These are phyloP conservation scores for Bruguiera sexangula DNA, from an alignment of 345 rosid genomes.

Conservation along the genomic window DNA sequence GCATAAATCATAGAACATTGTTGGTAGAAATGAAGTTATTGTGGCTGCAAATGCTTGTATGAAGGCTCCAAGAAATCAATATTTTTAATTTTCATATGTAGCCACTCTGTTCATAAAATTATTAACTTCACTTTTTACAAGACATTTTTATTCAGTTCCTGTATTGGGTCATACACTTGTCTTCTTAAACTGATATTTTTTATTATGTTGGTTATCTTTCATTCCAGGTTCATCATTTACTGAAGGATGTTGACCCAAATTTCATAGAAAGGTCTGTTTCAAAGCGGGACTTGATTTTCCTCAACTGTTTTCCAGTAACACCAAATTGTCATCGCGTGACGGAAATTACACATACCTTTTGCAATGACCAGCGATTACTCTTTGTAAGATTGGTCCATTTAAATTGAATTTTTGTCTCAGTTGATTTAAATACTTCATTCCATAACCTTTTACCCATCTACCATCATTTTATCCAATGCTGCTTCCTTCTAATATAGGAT, in stretches of 20 bases:
- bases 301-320: constrained; percentile 65
- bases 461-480: constrained; percentile 10
- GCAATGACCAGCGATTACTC: constrained; percentile 48
- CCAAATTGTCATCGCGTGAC: constrained; percentile 88
- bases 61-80: too few relatives aligned
- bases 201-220: constrained; percentile 7
- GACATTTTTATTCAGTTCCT: too few relatives aligned
- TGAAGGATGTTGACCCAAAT: constrained; percentile 54
- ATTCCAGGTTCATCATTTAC: constrained; percentile 53
- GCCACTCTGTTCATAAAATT: too few relatives aligned
- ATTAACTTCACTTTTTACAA: too few relatives aligned
- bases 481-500: constrained; percentile 47
- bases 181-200: neutral
- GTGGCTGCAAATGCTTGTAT: too few relatives aligned
- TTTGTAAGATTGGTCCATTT: constrained; percentile 50
- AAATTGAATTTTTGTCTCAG: neutral
- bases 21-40: too few relatives aligned
- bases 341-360: constrained; percentile 54
- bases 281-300: constrained; percentile 36
- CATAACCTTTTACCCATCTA: constrained; percentile 2
- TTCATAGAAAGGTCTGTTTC: constrained; percentile 48
- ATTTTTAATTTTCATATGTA: too few relatives aligned
- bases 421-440: constrained; percentile 9
- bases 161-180: too few relatives aligned
- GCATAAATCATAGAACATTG: too few relatives aligned